phyloP scores from a whole-genome alignment of 2,329 filamentous ascomycete species.

The Monilinia fructicola region DNA sequence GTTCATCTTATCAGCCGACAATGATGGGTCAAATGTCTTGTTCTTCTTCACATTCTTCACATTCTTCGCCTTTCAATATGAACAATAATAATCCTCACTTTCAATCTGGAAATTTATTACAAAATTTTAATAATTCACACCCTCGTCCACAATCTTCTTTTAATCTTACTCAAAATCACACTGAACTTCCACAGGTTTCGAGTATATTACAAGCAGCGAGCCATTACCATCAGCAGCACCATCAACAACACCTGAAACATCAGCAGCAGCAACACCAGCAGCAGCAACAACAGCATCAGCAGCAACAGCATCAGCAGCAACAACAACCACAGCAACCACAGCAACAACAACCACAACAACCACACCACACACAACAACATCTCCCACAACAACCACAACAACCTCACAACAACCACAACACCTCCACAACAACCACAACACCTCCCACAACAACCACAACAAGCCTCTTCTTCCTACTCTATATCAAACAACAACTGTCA shows the following conservation, averaged over 20 bases:
- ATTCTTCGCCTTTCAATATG: background rate
- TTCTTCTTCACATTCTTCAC: too few relatives aligned
- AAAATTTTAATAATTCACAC: background rate
- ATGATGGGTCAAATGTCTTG: background rate
- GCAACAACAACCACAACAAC: too few relatives aligned
- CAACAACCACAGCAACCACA: background rate
- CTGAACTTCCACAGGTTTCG: constrained; percentile 9
- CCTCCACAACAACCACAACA: too few relatives aligned
- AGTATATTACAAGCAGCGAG: constrained; percentile 7
- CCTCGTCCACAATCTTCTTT: constrained; percentile 8
- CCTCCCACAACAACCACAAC: too few relatives aligned
- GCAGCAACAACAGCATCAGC: too few relatives aligned
- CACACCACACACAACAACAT: too few relatives aligned
- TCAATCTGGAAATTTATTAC: background rate
- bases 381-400: too few relatives aligned
- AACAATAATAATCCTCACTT: constrained; percentile 17
- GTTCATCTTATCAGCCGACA: constrained; percentile 5
- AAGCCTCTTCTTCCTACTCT: background rate
- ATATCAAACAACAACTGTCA: constrained; percentile 6
- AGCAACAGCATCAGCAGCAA: too few relatives aligned
- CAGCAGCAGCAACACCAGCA: too few relatives aligned
- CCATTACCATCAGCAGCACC: background rate
- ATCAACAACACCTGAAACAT: too few relatives aligned
- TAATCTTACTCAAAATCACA: constrained; percentile 4
- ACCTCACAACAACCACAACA: too few relatives aligned